Base-by-base conservation (phyloP, 768 basidiomycete species). In the Russula abietina region DNA sequence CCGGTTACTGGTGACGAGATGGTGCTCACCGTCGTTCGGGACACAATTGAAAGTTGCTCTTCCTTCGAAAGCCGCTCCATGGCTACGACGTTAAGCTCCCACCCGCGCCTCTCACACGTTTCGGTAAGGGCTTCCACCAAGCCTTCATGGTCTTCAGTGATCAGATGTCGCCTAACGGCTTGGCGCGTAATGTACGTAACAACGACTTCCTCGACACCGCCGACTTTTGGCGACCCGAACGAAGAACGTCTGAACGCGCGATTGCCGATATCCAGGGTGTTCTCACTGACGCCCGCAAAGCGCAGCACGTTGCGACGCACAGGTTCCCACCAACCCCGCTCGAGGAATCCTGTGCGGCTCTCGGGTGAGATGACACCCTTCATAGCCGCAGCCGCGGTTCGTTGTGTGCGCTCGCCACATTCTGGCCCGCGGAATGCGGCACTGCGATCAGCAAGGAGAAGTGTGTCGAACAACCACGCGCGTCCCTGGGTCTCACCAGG, bases 301-400 rank as follows among this genome's bases (percentile, higher is more conserved):
- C 81, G 76, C 74, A 89, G 80, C 30, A 93, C 80, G 3, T 81
- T 81, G 41, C 80, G 72, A 38, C 87, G 77, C 26, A 93, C 70
- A n/a, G 86, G 83, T 69, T 86, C 85, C 90, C 91, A 94, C 89
- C 89, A 93, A 46, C 79, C 80, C 30, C 80, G 82, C 33, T 70
- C 58, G 19, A 72, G 67, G 65, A 65, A 73, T 33, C 71, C 71
- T 30, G 61, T 59, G 61, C 70, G 60, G 38, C 70, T 71, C 78
- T 87, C 83, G 61, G 75, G 73, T 51, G 86, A 79, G 10, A 52
- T 60, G 36, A 66, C 65, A 2, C 51, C 67, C 4, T 59, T 52
- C 73, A 80, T 77, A 9, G 91, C 85, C 70, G 85, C 84, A 1
- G 86, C 81, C 0, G 89, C 90, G 0, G 83, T 90, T 19, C 91